Conservation (phyloP, 2,329 filamentous ascomycete species). For the Mycocentrospora acerina region DNA sequence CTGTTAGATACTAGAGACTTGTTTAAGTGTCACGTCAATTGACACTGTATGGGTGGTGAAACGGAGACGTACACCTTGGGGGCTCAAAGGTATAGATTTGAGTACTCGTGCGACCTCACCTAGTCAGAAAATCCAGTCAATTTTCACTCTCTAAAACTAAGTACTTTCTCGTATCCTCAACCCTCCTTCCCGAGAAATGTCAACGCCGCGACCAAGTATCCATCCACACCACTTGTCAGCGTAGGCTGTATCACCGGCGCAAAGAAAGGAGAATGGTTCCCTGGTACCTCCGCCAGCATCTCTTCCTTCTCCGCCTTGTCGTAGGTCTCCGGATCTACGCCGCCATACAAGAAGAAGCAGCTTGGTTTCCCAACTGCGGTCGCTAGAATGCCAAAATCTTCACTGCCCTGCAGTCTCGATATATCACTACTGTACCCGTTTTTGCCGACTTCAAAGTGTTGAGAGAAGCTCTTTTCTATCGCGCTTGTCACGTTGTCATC, state of each 20-base stretch:
- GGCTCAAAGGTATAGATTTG: no score
- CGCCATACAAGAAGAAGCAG: conserved; percentile 60
- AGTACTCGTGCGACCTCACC: no score
- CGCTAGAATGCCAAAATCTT: conserved; percentile 62
- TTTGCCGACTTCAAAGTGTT: conserved; percentile 45
- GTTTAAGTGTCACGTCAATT: no score
- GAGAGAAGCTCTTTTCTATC: conserved; percentile 48
- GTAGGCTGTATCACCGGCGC: conserved; percentile 62
- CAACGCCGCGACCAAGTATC: conserved; percentile 54
- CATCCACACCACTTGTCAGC: conserved; percentile 54
- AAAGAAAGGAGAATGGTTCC: conserved; percentile 63
- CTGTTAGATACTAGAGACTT: no score
- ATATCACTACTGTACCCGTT: conserved; percentile 43
- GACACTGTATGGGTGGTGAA: no score
- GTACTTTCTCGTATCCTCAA: background rate
- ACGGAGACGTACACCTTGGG: no score
- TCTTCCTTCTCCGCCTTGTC: conserved; percentile 52
- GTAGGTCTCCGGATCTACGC: conserved; percentile 53
- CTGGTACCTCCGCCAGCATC: conserved; percentile 53
- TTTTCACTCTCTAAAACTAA: no score
- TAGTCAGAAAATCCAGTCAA: no score
- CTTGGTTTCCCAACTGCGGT: conserved; percentile 52
- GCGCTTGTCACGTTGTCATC: conserved; percentile 47
- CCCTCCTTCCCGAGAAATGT: conserved; percentile 42
- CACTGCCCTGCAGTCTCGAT: conserved; percentile 50